phyloP scores from a whole-genome alignment of 176 grass and related monocot species.

The Chrysopogon serrulatus region DNA sequence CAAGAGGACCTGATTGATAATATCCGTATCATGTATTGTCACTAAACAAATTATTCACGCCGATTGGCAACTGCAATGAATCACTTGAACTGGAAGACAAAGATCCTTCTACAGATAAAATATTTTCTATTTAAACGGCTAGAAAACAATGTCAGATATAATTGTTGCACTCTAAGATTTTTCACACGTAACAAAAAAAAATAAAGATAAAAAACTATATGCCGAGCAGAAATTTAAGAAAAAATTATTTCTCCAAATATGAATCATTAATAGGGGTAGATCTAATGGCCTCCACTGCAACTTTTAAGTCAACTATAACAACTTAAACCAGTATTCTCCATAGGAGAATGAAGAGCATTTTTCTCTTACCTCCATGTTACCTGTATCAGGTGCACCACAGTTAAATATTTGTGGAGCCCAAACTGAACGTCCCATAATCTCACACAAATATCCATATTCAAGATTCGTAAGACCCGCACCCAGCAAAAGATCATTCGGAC shows the following conservation, averaged over 20 bases:
- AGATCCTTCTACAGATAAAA: neutral
- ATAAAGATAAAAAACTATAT: neutral
- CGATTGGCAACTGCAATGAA: neutral
- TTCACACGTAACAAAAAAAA: neutral
- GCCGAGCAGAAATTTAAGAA: neutral
- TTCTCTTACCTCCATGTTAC: constrained; percentile 89
- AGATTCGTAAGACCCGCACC: constrained; percentile 93
- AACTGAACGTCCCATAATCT: constrained; percentile 89
- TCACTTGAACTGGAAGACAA: neutral
- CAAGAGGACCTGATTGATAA: constrained; percentile 69
- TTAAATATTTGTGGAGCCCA: constrained; percentile 99
- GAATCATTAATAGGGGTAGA: neutral
- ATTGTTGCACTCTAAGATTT: neutral
- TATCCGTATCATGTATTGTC: neutral
- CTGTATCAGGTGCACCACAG: constrained; percentile 84
- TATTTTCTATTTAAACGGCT: neutral
- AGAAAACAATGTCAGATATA: neutral
- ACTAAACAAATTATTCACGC: neutral
- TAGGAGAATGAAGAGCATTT: neutral
- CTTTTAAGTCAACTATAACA: neutral
- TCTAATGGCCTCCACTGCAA: neutral
- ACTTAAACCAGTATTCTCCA: neutral
- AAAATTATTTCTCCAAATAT: neutral
- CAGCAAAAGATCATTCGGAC: constrained; percentile 48
- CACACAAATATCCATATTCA: constrained; percentile 96